Base-by-base conservation (phyloP, 176 grass and related monocot genomes). In the Paspalum notatum region DNA sequence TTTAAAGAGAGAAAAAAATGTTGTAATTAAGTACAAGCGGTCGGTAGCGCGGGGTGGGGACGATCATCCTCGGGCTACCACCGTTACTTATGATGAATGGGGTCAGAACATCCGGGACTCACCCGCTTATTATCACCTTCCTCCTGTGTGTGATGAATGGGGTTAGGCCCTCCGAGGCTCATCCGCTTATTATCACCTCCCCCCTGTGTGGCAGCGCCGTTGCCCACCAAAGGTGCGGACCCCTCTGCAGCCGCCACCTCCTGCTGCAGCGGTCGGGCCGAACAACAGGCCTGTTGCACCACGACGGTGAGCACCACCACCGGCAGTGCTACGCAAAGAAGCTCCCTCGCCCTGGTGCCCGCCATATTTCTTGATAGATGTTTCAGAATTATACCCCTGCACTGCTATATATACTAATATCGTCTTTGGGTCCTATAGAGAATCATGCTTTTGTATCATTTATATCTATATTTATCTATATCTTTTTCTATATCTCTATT, bases 41-140 rank as follows among this genome's bases (percentile, higher is more conserved):
- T n/a, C n/a, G n/a, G n/a, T n/a, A n/a, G n/a, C n/a, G n/a, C n/a
- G n/a, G n/a, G n/a, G n/a, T n/a, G n/a, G n/a, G n/a, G n/a, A n/a
- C n/a, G n/a, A n/a, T n/a, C n/a, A n/a, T n/a, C 40, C 8, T 56
- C 21, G 26, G 57, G 57, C 45, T 5, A 12, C 57, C 25, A 59
- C 56, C 21, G 18, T 12, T 11, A 12, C 61, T 15, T 61, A 56
- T 76, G 75, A 65, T 78, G 75, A 17, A 65, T 59, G 45, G 75
- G 75, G 14, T 78, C 75, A 4, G 75, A 60, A 3, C 75, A 59
- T 40, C 60, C 60, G 1, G 75, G 75, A 26, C 75, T 78, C 45
- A 65, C 27, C 45, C 75, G 25, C 60, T 78, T 78, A 51, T 78
- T 46, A n/a, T n/a, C n/a, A n/a, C n/a, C n/a, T n/a, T n/a, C n/a